Percentiles rank a stretch among this genome's conserved stretches.
Conservation (phyloP, 129 eudicot species). For the Mikania micrantha region DNA sequence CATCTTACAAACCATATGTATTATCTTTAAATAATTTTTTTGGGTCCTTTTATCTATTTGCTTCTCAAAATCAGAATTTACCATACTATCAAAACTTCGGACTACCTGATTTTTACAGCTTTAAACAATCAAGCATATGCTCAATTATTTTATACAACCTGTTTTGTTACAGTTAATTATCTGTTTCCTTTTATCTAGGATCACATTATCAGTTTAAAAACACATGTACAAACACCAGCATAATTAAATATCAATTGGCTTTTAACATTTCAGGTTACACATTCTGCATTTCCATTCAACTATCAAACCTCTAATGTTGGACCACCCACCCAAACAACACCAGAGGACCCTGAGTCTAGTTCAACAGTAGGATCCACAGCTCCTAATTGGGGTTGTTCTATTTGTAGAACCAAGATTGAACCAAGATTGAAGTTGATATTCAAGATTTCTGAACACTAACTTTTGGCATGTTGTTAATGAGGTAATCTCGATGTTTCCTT, state of each 20-base stretch:
- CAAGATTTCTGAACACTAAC: conserved; percentile 11
- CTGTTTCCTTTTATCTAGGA: neutral
- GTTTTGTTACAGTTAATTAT: neutral
- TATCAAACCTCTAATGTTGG: conserved; percentile 30
- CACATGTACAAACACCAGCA: neutral
- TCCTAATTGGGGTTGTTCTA: conserved; percentile 81
- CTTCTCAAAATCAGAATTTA: neutral
- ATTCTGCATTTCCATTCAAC: conserved; percentile 51
- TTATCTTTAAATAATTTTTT: neutral
- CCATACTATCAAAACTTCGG: neutral
- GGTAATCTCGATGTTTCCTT: neutral
- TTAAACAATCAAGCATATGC: neutral
- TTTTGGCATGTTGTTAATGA: conserved; percentile 17
- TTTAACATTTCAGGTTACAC: conserved; percentile 46
- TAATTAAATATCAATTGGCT: neutral
- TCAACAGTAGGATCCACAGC: conserved; percentile 23
- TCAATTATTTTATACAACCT: neutral
- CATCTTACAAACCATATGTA: neutral
- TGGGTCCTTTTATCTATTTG: neutral
- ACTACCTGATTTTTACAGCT: neutral
- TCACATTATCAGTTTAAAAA: neutral
- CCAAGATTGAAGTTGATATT: conserved; percentile 18
- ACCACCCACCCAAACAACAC: conserved; percentile 44
- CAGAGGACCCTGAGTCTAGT: conserved; percentile 52
- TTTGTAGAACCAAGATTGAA: conserved; percentile 80